Evolutionary conservation across 768 basidiomycete genomes (phyloP), one percentile per base, ranked within the genome.

Genomic region (Lactarius psammicola): DNA sequence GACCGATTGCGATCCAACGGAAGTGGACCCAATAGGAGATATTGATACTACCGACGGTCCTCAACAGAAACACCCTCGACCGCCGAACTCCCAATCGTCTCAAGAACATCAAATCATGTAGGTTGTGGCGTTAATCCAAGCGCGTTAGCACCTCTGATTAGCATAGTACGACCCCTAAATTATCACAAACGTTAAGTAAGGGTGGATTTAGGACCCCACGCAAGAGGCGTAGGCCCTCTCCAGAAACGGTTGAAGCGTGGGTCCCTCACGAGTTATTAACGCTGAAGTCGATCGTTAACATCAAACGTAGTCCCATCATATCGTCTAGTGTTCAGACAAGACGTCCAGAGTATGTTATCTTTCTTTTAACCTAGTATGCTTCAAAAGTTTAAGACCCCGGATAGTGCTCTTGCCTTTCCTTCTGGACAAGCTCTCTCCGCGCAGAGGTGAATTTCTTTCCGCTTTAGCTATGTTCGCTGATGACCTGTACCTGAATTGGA

Each of bases 11-110:
- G 76, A 74, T 9, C 78, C 77, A 38, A 73, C 72, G 23, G 69
- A 67, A 8, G 72, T 75, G 9, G 76, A 74, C 9, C 78, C 77
- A 38, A 72, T 72, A n/a, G 69, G 66, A 8, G 77, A 79, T 51
- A 76, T 75, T 4, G 75, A 76, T 0, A 75, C 76, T 30, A 58
- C 59, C 6, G 69, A 49, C 6, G 67, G 66, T 30, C 63, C 51
- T 17, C 56, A 68, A 46, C 46, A 58, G 17, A 68, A 68, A 51
- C 30, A 34, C 15, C 57, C 60, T 34, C 55, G 2, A 44, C 60
- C 55, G 23, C 36, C n/a, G 51, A 69, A 64, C 9, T 46, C 60
- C n/a, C 54, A 36, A 40, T 58, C 46, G 23, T n/a, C 57, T 9
- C 64, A 33, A 38, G 40, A 49, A 38, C 33, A 18, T 51, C 49